These are phyloP conservation scores for Clonostachys sp. DNA, from an alignment of 2,329 filamentous ascomycete genomes.

Conservation along the genomic window DNA sequence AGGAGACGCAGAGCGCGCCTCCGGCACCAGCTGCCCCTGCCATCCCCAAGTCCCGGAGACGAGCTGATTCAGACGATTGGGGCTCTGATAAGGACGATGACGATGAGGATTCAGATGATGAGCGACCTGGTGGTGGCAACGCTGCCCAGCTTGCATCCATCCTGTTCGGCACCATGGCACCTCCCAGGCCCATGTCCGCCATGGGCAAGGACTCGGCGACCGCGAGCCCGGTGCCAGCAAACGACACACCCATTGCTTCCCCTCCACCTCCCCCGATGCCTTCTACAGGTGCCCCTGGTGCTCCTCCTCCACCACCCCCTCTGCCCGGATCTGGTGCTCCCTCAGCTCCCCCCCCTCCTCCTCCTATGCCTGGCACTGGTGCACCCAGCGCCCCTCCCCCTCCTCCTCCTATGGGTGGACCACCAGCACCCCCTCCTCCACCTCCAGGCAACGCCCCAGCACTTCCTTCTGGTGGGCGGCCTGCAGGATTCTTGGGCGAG, in stretches of 20 bases:
- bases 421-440: constrained; percentile 40
- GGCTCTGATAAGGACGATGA: constrained; percentile 65
- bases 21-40: constrained; percentile 37
- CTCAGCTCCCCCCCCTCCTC: constrained; percentile 19
- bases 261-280: constrained; percentile 24
- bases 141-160: constrained; percentile 93
- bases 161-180: constrained; percentile 94
- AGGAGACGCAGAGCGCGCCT: constrained; percentile 44
- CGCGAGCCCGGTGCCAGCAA: constrained; percentile 28
- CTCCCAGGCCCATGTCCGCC: constrained; percentile 81
- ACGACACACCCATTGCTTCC: constrained; percentile 31
- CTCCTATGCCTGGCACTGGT: constrained; percentile 25
- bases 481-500: constrained; percentile 68
- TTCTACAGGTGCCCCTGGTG: constrained; percentile 14
- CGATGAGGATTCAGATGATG: constrained; percentile 72
- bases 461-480: constrained; percentile 39
- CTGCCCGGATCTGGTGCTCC: constrained; percentile 16
- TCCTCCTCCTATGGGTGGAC: constrained; percentile 27
- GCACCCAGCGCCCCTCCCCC: constrained; percentile 28
- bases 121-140: constrained; percentile 72
- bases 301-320: constrained; percentile 18
- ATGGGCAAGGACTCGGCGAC: constrained; percentile 63
- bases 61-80: constrained; percentile 68
- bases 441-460: constrained; percentile 36
- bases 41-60: constrained; percentile 43